Evolutionary conservation across 208 protist genomes (phyloP), one percentile per base, ranked within the genome.

Genomic region (Crithidia acanthocephali): DNA sequence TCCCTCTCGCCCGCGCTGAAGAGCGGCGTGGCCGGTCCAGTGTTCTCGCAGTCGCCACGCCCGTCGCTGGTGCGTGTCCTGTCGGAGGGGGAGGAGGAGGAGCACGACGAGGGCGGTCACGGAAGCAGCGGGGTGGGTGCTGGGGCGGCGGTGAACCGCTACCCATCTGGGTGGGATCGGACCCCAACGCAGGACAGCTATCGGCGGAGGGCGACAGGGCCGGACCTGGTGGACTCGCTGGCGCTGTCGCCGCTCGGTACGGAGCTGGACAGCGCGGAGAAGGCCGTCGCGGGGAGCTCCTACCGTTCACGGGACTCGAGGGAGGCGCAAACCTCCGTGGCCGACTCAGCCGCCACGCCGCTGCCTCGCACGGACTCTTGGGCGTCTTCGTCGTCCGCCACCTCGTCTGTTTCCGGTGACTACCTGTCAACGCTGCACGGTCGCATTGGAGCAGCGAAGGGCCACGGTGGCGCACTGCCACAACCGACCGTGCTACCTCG

Each of bases 31-130:
- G 6, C 37, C 6, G 37, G 37, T 13, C 44, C 44, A n/a, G 16
- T 48, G 18, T 4, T n/a, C 50, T 68, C 50, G 56, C 13, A 18
- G 50, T 50, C 42, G 13, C 45, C 58, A 2, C 47, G 55, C 2
- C 28, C 45, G n/a, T 66, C 60, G 18, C 60, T 52, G 30, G 45
- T 66, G 60, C 45, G 32, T 44, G 27, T 69, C 66, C 3, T 55
- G 13, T n/a, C 51, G 23, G 51, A 50, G 22, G 1, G 11, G 6
- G 25, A 45, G 27, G 51, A 35, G 27, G 44, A 62, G 20, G 23
- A 62, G 53, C 42, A 33, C 30, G 55, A 42, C 4, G 25, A 35
- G 4, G 48, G 28, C 7, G 15, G 9, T 28, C 7, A 53, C 15
- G 48, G 22, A 11, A 28, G 7, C 52, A 37, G 6, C 2, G 9